Evolutionary conservation across 1,284 basidiomycete genomes (phyloP), one percentile per base, ranked within the genome.

Genomic region (Cutaneotrichosporon cavernicola): DNA sequence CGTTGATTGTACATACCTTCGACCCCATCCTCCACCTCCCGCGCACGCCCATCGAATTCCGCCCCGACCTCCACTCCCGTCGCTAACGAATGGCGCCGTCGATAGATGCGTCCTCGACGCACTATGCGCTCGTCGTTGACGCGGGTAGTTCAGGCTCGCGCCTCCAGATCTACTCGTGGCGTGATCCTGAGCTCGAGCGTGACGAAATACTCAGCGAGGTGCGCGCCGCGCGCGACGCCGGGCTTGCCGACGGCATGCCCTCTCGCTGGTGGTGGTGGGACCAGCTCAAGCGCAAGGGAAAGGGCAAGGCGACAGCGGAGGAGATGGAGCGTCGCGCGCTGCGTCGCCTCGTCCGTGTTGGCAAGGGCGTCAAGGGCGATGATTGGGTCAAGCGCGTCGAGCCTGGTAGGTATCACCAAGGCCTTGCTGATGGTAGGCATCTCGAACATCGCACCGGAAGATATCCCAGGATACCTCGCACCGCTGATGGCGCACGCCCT

Each of bases 101-200:
- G 2, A 56, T 76, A 26, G 59, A 75, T 18, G 62, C 73, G 2
- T 81, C 85, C 63, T 87, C 88, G 62, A 89, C 91, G 69, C 89
- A 89, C 72, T 99, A 96, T 81, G 95, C 93, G 58, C 88, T 99
- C 67, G 92, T 99, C 64, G 90, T 99, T 77, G 96, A 99, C 83
- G 96, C 96, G 73, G 96, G 96, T 69, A 97, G 93, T 75, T 97
- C 49, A 13, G 96, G 96, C 43, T 98, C 95, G 7, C 85, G 97
- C 57, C 84, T 98, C 56, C 95, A 97, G 81, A 92, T 99, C 70
- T 99, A 99, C 83, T 94, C 91, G 74, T 99, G 96, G 96, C 88
- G 86, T 69, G 90, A 97, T 77, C 88, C 92, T 21, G 84, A 86
- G 60, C 80, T 85, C 1, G 82, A 84, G 64, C 73, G 81, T 5